Conservation (phyloP, 306 rosid genomes). For the Vigna mungo region DNA sequence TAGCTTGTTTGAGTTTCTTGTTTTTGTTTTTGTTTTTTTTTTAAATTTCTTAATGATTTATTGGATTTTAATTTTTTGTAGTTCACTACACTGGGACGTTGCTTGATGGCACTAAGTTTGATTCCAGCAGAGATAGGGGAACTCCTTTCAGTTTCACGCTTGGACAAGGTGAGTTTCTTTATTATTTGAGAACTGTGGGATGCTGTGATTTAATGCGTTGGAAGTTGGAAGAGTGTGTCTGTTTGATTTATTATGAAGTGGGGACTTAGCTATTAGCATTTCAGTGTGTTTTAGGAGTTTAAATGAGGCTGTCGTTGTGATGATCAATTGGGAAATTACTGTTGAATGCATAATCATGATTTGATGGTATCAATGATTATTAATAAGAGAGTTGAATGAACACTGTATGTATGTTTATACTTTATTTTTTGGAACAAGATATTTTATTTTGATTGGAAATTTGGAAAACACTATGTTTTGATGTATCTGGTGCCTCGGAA, state of each 20-base stretch:
- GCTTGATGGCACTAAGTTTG: conserved; percentile 91
- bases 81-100: conserved; percentile 95
- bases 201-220: not conserved
- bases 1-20: not conserved
- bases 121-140: conserved; percentile 86
- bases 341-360: not conserved
- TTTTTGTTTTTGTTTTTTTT: not conserved
- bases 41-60: not conserved
- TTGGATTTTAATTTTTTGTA: conserved; percentile 17
- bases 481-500: not conserved
- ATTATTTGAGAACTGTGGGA: not conserved
- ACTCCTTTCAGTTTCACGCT: conserved; percentile 89
- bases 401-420: not conserved
- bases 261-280: not conserved
- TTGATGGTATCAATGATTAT: not conserved
- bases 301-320: not conserved
- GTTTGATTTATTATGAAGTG: not conserved
- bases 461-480: not conserved
- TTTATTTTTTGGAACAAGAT: not conserved
- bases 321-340: not conserved
- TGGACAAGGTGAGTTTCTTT: conserved; percentile 74
- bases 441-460: not conserved
- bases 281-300: not conserved
- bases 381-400: not conserved
- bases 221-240: not conserved